Evolutionary conservation across 2,329 filamentous ascomycete species (phyloP).

Genomic region (Fusarium annulatum): DNA sequence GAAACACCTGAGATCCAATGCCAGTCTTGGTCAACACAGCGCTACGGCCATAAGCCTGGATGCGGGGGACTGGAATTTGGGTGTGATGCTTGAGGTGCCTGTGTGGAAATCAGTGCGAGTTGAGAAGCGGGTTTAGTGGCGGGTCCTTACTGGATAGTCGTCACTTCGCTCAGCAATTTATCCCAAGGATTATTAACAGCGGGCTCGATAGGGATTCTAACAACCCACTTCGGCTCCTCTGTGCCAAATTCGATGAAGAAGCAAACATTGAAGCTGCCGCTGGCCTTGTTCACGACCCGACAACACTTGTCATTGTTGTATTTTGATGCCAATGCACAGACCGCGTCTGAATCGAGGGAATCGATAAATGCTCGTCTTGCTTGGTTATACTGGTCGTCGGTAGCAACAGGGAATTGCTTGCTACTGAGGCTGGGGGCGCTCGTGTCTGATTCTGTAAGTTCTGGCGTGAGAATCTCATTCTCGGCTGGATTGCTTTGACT

Average conservation of each 20-base stretch:
- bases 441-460: not conserved
- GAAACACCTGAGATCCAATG: slow-evolving; percentile 24
- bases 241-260: slow-evolving; percentile 38
- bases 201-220: slow-evolving; percentile 42
- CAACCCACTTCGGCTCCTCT: slow-evolving; percentile 32
- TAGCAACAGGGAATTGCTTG: not conserved
- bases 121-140: not conserved
- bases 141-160: slow-evolving; percentile 39
- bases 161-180: slow-evolving; percentile 44
- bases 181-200: slow-evolving; percentile 36
- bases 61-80: slow-evolving; percentile 25
- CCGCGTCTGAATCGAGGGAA: slow-evolving; percentile 28
- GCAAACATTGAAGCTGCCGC: slow-evolving; percentile 41
- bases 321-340: slow-evolving; percentile 39
- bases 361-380: slow-evolving; percentile 33
- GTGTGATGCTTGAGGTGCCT: slow-evolving; percentile 41
- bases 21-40: not conserved
- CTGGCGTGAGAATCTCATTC: not conserved
- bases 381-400: not conserved
- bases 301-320: slow-evolving; percentile 33
- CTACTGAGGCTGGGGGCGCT: not conserved
- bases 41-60: slow-evolving; percentile 36
- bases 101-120: not conserved
- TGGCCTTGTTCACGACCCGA: slow-evolving; percentile 26
- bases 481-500: too few species aligned